A percentile compares a stretch with the other conserved stretches of the same genome.
phyloP scores from a whole-genome alignment of 1,284 basidiomycete species.

The Pseudozyma sp. region DNA sequence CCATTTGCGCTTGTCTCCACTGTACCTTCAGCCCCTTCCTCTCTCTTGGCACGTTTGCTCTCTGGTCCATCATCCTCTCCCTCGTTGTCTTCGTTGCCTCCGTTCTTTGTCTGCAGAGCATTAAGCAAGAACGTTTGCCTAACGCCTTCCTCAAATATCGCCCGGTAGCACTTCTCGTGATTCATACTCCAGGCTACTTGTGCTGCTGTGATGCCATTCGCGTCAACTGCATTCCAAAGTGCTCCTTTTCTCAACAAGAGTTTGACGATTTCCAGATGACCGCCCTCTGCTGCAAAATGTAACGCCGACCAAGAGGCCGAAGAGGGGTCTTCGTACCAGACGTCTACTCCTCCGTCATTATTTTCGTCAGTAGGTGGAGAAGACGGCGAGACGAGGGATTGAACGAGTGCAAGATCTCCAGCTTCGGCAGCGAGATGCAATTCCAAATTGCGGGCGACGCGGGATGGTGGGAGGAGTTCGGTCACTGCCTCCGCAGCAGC shows the following conservation, averaged over 20 bases:
- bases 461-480: constrained; percentile 31
- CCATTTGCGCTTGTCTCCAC: constrained; percentile 67
- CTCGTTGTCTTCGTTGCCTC: constrained; percentile 16
- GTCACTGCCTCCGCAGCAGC: constrained; percentile 22
- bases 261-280: constrained; percentile 76
- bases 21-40: constrained; percentile 2
- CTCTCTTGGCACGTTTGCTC: constrained; percentile 9
- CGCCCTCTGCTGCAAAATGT: constrained; percentile 86
- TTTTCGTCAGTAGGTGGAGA: constrained; percentile 2
- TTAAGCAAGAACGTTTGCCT: constrained; percentile 57
- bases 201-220: constrained; percentile 59
- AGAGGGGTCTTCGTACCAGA: constrained; percentile 86
- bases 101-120: constrained; percentile 27
- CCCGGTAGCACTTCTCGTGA: constrained; percentile 48
- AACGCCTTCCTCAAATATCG: constrained; percentile 70
- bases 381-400: constrained; percentile 39
- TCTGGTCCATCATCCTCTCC: constrained; percentile 33
- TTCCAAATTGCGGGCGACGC: constrained; percentile 50
- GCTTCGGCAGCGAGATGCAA: constrained; percentile 54
- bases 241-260: constrained; percentile 84
- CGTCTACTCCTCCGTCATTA: constrained; percentile 71
- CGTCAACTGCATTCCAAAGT: constrained; percentile 81
- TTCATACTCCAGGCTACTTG: constrained; percentile 65
- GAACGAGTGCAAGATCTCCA: constrained; percentile 41
- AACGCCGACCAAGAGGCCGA: constrained; percentile 77